Evolutionary conservation across 768 basidiomycete genomes (phyloP).

Genomic region (Glaciozyma martinii): DNA sequence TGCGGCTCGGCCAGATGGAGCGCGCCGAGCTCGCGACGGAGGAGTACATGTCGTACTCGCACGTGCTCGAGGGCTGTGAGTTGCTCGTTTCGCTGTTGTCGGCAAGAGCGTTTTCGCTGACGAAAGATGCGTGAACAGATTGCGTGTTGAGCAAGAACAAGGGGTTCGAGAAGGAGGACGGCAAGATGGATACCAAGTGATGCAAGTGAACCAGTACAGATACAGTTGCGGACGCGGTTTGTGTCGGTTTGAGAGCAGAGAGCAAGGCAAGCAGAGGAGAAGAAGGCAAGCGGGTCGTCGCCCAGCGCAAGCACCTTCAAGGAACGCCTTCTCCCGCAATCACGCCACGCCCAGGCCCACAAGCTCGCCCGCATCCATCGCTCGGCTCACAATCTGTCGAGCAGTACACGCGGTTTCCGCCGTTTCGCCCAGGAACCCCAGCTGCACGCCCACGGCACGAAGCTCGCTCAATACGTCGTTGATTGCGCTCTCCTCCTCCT

Average conservation of each 20-base stretch:
- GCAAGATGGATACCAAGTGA: slow-evolving; percentile 6
- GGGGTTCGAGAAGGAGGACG: slow-evolving; percentile 37
- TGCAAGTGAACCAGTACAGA: background rate
- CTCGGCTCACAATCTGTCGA: no score
- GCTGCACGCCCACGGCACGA: no score
- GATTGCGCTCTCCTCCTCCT: background rate
- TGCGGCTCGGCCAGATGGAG: slow-evolving; percentile 87
- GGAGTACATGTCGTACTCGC: slow-evolving; percentile 83
- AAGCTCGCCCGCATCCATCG: no score
- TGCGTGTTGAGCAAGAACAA: slow-evolving; percentile 40
- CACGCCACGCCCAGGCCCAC: no score
- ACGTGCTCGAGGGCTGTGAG: slow-evolving; percentile 70
- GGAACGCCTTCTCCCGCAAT: no score
- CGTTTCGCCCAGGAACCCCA: no score
- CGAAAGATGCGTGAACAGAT: background rate
- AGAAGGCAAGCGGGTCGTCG: no score
- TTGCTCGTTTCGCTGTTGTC: background rate
- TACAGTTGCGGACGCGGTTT: no score
- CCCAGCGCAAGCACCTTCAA: no score
- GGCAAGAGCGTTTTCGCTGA: background rate
- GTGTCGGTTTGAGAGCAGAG: no score
- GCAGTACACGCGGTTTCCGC: no score
- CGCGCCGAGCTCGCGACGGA: slow-evolving; percentile 93
- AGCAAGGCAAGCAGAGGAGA: no score
- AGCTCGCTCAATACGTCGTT: background rate